phyloP scores from a whole-genome alignment of 2,329 filamentous ascomycete species.

The Pestalotiopsis sp. region DNA sequence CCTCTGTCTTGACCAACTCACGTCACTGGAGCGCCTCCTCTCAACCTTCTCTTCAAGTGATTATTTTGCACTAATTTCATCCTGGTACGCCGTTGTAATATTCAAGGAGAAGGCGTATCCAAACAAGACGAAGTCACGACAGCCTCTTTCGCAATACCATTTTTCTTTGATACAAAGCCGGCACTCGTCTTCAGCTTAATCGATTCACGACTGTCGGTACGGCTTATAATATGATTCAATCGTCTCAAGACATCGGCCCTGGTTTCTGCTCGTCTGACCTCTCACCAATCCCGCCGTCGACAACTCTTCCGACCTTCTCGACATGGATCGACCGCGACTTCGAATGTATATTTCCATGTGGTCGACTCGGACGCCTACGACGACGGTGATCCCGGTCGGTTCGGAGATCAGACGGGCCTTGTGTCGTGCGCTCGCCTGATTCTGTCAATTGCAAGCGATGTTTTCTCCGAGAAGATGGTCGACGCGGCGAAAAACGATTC shows the following conservation, averaged over 20 bases:
- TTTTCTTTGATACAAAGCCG: slow-evolving; percentile 31
- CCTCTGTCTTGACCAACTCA: slow-evolving; percentile 13
- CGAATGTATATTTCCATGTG: background rate
- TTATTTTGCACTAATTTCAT: slow-evolving; percentile 41
- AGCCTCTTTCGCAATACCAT: slow-evolving; percentile 39
- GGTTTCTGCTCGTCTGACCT: slow-evolving; percentile 19
- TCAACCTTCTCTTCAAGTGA: slow-evolving; percentile 18
- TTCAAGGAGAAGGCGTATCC: slow-evolving; percentile 41
- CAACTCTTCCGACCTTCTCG: background rate
- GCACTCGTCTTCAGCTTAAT: slow-evolving; percentile 26
- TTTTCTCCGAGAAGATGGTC: background rate
- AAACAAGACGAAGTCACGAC: slow-evolving; percentile 50
- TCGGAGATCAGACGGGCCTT: background rate
- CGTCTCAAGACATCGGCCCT: slow-evolving; percentile 30
- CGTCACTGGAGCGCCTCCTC: slow-evolving; percentile 15
- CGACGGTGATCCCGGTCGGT: background rate
- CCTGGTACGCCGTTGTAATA: slow-evolving; percentile 43
- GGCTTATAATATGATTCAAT: slow-evolving; percentile 21
- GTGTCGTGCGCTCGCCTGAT: background rate
- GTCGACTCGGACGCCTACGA: background rate
- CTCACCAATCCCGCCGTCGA: no score
- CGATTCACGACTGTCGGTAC: slow-evolving; percentile 25
- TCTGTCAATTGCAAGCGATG: background rate
- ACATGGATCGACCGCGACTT: background rate
- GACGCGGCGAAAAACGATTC: background rate